Conservation (phyloP, 2,329 filamentous ascomycete species). For the Tothia fuscella region DNA sequence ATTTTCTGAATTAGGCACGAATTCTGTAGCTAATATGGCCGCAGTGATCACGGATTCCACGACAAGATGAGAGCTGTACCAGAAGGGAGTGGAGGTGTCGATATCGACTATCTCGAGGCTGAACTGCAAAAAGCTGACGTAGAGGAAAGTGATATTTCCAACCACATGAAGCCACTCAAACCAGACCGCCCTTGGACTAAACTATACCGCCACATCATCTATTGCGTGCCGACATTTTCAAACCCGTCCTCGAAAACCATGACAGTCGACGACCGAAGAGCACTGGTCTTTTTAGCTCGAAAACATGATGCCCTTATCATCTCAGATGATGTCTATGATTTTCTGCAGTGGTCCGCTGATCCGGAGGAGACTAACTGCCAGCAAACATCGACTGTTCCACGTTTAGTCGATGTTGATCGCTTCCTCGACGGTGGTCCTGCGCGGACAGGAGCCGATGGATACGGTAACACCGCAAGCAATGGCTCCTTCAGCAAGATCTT, state of each 20-base stretch:
- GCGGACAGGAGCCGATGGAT: slow-evolving; percentile 42
- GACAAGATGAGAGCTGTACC: slow-evolving; percentile 39
- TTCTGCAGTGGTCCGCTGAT: slow-evolving; percentile 56
- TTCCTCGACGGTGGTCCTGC: slow-evolving; percentile 48
- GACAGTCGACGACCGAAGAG: slow-evolving; percentile 52
- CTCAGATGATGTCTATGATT: slow-evolving; percentile 87
- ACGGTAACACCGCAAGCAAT: slow-evolving; percentile 75
- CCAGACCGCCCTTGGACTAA: not conserved
- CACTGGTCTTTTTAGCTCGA: slow-evolving; percentile 64
- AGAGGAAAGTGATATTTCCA: not conserved
- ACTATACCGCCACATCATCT: slow-evolving; percentile 71
- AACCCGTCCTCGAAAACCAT: slow-evolving; percentile 83
- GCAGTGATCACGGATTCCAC: not conserved
- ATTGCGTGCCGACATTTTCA: slow-evolving; percentile 75
- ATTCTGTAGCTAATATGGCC: no score
- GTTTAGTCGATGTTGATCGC: slow-evolving; percentile 67
- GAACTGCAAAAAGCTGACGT: not conserved
- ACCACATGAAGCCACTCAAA: not conserved
- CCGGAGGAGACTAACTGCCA: slow-evolving; percentile 19
- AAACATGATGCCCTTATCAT: slow-evolving; percentile 69
- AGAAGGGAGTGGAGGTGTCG: slow-evolving; percentile 16
- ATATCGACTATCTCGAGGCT: not conserved
- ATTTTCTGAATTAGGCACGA: no score
- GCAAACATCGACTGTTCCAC: slow-evolving; percentile 51
- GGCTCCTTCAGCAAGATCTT: slow-evolving; percentile 82